phyloP scores from a whole-genome alignment of 2,329 filamentous ascomycete species.

The Botrytis hyacinthi region DNA sequence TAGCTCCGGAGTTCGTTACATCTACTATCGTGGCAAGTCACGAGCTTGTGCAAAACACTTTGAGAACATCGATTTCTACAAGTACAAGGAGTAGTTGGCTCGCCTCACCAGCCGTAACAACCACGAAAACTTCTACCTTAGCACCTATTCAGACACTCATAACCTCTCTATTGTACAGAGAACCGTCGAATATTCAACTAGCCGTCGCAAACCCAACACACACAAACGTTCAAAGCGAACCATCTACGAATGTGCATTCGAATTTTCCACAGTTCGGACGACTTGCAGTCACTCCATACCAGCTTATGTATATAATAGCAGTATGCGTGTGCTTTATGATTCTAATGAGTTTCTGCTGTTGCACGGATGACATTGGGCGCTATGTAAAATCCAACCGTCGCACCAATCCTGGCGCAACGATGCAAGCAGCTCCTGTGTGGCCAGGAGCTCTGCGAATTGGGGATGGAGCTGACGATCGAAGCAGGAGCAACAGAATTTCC shows the following conservation, averaged over 20 bases:
- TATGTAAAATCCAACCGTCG: slow-evolving; percentile 10
- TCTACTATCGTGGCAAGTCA: not conserved
- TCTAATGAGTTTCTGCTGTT: slow-evolving; percentile 15
- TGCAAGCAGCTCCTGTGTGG: slow-evolving; percentile 6
- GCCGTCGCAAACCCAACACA: not conserved
- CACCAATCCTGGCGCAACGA: not conserved
- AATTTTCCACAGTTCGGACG: not conserved
- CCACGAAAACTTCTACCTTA: not conserved
- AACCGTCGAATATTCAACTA: not conserved
- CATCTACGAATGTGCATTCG: slow-evolving; percentile 6
- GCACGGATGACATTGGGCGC: slow-evolving; percentile 12
- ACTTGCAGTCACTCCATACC: not conserved
- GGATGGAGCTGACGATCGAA: not conserved
- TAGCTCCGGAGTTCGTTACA: not conserved
- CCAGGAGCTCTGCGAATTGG: not conserved
- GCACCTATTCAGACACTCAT: slow-evolving; percentile 1
- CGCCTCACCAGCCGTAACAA: not conserved
- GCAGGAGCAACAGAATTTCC: not conserved
- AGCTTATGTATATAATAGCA: slow-evolving; percentile 18
- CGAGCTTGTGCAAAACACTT: not conserved
- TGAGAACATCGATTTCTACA: not conserved
- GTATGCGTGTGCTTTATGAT: slow-evolving; percentile 13
- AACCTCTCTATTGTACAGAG: slow-evolving; percentile 1
- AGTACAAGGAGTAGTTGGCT: not conserved
- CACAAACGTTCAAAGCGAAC: not conserved